Conservation (phyloP, 1,284 basidiomycete species). For the Entoloma clypeatum region DNA sequence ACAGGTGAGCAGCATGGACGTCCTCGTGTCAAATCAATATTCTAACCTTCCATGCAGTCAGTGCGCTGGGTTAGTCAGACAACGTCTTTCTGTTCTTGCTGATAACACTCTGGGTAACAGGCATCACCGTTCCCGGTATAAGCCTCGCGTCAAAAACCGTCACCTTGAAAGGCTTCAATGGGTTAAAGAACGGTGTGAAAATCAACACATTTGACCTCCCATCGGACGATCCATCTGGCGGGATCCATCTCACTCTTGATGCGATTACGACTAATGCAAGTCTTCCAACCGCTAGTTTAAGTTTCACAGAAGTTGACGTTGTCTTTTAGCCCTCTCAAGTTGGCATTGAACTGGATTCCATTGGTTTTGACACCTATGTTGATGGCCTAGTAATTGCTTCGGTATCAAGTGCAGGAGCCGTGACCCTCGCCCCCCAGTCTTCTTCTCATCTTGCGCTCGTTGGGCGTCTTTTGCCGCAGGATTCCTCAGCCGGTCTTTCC, state of each 20-base stretch:
- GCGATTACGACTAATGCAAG: constrained; percentile 61
- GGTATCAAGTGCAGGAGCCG: constrained; percentile 44
- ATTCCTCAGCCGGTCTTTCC: constrained; percentile 47
- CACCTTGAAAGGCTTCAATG: constrained; percentile 70
- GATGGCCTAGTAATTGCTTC: constrained; percentile 58
- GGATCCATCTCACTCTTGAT: constrained; percentile 65
- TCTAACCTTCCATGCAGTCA: constrained; percentile 34
- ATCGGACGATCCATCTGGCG: constrained; percentile 70
- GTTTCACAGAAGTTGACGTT: constrained; percentile 4
- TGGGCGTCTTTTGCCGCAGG: constrained; percentile 67
- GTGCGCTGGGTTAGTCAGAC: constrained; percentile 45
- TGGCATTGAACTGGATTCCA: constrained; percentile 61
- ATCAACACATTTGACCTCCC: constrained; percentile 75
- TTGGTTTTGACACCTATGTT: constrained; percentile 61
- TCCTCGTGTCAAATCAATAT: neutral
- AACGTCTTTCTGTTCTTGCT: constrained; percentile 4
- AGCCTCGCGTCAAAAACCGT: constrained; percentile 57
- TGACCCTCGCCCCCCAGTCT: constrained; percentile 56
- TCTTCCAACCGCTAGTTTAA: constrained; percentile 1
- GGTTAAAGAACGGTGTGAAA: constrained; percentile 58
- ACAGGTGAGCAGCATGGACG: constrained; percentile 39
- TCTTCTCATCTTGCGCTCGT: constrained; percentile 53
- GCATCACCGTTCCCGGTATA: constrained; percentile 57
- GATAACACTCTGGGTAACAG: constrained; percentile 26
- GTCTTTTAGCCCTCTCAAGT: constrained; percentile 66